Evolutionary conservation across 2,329 filamentous ascomycete genomes (phyloP).

Genomic region (Colletotrichum tabaci): DNA sequence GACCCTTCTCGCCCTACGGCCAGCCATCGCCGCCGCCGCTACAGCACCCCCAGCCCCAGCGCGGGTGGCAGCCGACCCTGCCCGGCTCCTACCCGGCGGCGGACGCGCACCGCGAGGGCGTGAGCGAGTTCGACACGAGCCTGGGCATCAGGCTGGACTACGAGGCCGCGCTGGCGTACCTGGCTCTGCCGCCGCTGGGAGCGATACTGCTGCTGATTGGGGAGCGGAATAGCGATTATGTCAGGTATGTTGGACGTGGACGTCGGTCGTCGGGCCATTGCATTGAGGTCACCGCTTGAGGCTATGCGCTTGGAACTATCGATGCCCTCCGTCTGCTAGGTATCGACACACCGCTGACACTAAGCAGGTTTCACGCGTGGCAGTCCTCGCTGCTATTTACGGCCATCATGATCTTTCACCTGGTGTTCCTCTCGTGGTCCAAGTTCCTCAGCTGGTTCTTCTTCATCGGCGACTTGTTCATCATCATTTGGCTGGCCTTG

Average conservation of each 20-base stretch:
- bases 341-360: constrained; percentile 4
- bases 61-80: constrained; percentile 61
- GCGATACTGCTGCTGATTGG: constrained; percentile 86
- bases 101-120: constrained; percentile 65
- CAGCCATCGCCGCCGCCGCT: constrained; percentile 60
- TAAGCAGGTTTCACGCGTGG: constrained; percentile 91
- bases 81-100: constrained; percentile 56
- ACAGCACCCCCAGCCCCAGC: constrained; percentile 71
- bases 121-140: constrained; percentile 92
- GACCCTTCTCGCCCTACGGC: constrained; percentile 66
- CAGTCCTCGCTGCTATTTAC: constrained; percentile 90
- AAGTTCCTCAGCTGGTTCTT: constrained; percentile 87
- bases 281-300: not conserved
- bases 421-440: constrained; percentile 86
- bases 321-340: not conserved
- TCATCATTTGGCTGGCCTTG: constrained; percentile 83
- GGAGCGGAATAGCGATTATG: constrained; percentile 97
- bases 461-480: constrained; percentile 79
- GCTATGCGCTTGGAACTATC: too few species aligned
- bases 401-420: constrained; percentile 80
- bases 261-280: too few species aligned
- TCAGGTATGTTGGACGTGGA: constrained; percentile 72
- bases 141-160: constrained; percentile 89
- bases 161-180: constrained; percentile 91
- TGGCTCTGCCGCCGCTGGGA: constrained; percentile 87